Evolutionary conservation across 192 early-diverging fungal genomes (phyloP), one percentile per base, ranked within the genome.

Genomic region (Coemansia sp.): DNA sequence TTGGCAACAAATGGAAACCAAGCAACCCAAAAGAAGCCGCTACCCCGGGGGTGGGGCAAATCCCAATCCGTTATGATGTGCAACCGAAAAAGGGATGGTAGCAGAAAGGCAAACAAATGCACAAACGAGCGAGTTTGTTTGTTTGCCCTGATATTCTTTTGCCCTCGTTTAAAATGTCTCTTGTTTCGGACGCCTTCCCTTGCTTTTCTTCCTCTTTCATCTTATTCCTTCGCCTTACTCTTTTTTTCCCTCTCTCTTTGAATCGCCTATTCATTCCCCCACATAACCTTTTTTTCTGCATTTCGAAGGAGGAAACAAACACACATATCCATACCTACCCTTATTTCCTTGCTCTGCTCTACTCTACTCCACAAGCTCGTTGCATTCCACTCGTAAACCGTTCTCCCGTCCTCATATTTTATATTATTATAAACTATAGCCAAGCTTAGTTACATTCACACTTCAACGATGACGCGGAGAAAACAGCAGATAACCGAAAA

Each of bases 401-500:
- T 42, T 42, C n/a, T n/a, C n/a, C n/a, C n/a, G n/a, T n/a, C n/a
- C n/a, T n/a, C n/a, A n/a, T 42, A 15, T 42, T 42, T 42, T 13
- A 10, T 42, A 6, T 13, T 13, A 13, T 42, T 16, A 13, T 42
- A 16, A 15, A 4, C 40, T 16, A 42, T 42, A 2, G 40, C 40
- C n/a, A 10, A 35, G 34, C 10, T 35, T 35, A 35, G 10, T n/a
- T 10, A 35, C 5, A 35, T 10, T 10, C 5, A 35, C 12, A 42
- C 40, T 13, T 13, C 40, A 42, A 13, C 2, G 12, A 74, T 81
- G 72, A 62, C 72, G 18, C 78, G 78, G 58, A 81, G 72, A 64
- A 68, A 72, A 48, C 72, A 69, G 59, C 69, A 71, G 25, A 71
- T 81, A 40, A 81, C 72, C 0, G 78, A 81, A 45, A 57, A 53